Percentiles rank a stretch among this genome's conserved stretches.
Evolutionary conservation across 2,329 filamentous ascomycete species (phyloP).

Genomic region (Arthrobotrys entomopaga): DNA sequence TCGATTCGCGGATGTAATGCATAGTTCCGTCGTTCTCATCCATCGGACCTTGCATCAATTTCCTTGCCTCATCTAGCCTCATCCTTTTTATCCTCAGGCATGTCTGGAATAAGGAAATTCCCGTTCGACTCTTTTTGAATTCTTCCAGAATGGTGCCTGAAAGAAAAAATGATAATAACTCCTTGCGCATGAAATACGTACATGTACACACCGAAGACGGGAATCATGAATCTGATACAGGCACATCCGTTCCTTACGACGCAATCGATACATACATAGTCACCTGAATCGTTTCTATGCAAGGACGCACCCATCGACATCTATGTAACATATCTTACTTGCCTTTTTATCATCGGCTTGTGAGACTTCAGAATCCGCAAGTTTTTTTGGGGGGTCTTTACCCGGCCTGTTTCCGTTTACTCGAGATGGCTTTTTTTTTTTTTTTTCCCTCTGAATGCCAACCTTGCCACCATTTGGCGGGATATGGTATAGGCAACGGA

Average conservation of each 20-base stretch:
- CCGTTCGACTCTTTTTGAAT: conserved; percentile 20
- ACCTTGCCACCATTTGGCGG: conserved; percentile 37
- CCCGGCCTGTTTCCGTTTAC: conserved; percentile 42
- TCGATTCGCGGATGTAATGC: conserved; percentile 47
- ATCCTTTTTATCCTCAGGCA: conserved; percentile 29
- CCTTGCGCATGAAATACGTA: conserved; percentile 13
- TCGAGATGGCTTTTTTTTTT: conserved; percentile 24
- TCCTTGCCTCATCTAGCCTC: conserved; percentile 28
- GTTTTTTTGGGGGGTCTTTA: conserved; percentile 43
- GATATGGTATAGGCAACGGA: conserved; percentile 28
- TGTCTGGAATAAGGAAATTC: conserved; percentile 17
- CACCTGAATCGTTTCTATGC: conserved; percentile 33
- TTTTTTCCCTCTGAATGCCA: neutral
- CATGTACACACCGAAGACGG: neutral
- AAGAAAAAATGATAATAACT: neutral
- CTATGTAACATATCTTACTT: neutral
- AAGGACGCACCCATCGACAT: conserved; percentile 10
- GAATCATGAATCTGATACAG: conserved; percentile 29
- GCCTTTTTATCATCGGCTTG: conserved; percentile 31
- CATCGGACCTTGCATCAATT: conserved; percentile 40
- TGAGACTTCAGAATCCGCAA: conserved; percentile 31
- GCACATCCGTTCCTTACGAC: conserved; percentile 39
- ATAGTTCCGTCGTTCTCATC: conserved; percentile 48
- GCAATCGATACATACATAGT: conserved; percentile 38
- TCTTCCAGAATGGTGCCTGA: conserved; percentile 44